Base-by-base conservation (phyloP, 371 early-diverging fungal species). In the Parasitella parasitica region DNA sequence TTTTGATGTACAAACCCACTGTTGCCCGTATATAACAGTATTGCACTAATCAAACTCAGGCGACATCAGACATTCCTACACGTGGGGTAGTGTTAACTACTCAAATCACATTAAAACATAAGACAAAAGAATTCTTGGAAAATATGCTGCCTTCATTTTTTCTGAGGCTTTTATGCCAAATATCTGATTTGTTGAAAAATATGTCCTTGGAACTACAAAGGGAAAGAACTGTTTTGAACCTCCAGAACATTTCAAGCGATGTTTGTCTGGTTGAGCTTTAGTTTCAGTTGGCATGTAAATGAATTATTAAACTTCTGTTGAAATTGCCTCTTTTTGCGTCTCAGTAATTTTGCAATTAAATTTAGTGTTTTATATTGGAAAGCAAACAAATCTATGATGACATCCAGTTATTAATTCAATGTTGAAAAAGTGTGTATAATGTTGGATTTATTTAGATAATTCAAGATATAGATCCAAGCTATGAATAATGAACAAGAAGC, bases 61-160 rank as follows among this genome's bases (percentile, higher is more conserved):
- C 59, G 59, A 59, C 51, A 35, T 59, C 59, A 59, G 20, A 49
- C 28, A 13, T 9, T 51, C 11, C 4, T 28, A 26, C 59, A 59
- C 59, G 59, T 59, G 59, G 24, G 59, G 50, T 50, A 32, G 11
- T 3, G 13, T 28, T 2, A 28, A 22, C 50, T 50, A 50, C n/a
- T 46, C 13, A 46, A 24, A 22, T 22, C 13, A 3, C 46, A 0
- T 13, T 24, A 24, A 24, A 11, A 5, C 12, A 4, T 13, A 13
- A 24, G 2, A 18, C 50, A 57, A 48, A 48, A 57, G 58, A 57
- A 57, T 57, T 48, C 58, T 35, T 41, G 41, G 58, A 57, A 57
- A 11, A 20, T 49, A 48, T 57, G 49, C 24, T 24, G 18, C 12
- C 48, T 35, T 35, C 8, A 57, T 57, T 57, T 3, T 43, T 18